Evolutionary conservation across 2,329 filamentous ascomycete genomes (phyloP), one percentile per base, ranked within the genome.

Genomic region (Paraphoma sp.): DNA sequence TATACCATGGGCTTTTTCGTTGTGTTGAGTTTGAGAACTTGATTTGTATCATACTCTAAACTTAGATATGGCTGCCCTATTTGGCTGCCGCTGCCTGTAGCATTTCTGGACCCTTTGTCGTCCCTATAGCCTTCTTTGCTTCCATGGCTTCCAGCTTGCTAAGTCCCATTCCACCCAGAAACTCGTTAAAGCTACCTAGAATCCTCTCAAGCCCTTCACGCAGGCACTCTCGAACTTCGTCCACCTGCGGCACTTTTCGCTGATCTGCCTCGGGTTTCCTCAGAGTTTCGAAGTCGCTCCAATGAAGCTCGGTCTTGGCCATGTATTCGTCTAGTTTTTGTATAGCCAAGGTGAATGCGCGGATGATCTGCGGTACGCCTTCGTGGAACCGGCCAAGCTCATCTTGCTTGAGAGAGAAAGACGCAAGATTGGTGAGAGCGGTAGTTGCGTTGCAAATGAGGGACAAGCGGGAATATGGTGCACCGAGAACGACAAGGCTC

Each of bases 301-400:
- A 96, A 75, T 95, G 91, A 3, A 86, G 76, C 1, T 86, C 82
- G 43, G 89, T 79, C 2, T 68, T 77, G 7, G 75, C 74, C 62
- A 87, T 83, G 70, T 96, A 92, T 1, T 73, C 78, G 68, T 96
- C 89, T 3, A 97, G 79, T 63, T 87, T 87, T 52, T 80, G 83
- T 53, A 93, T 87, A 0, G 90, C 87, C 0, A 75, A 66, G 0
- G 91, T 93, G 58, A 96, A 86, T 1, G 87, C 86, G 45, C 89
- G 86, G 48, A 97, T 86, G 54, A 96, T 88, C 47, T 79, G 79
- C 1, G 90, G 86, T 2, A 98, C 87, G 62, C 95, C 91, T 43
- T 87, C 83, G 63, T 96, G 89, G n/a, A 96, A 94, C 65, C 91
- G 90, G 12, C 94, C 94, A 70, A 88, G 95, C 45, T 84, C 84